Evolutionary conservation across 768 basidiomycete species (phyloP).

Genomic region (Mycena indigotica): DNA sequence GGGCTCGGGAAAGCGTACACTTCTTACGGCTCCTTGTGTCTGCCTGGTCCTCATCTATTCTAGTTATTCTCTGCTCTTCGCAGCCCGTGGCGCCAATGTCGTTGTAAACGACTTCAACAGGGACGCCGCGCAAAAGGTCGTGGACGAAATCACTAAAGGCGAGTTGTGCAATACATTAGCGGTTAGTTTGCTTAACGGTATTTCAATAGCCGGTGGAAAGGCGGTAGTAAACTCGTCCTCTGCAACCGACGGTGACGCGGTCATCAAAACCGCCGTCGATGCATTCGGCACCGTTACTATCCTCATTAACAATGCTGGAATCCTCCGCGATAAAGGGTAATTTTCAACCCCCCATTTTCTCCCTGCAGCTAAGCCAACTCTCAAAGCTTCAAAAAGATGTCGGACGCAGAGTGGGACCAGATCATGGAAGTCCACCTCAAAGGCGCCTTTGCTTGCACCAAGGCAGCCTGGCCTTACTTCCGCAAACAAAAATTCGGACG

Average conservation of each 20-base stretch:
- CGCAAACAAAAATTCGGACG: conserved; percentile 94
- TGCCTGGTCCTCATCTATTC: not conserved
- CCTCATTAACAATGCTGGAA: conserved; percentile 96
- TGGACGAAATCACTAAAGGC: conserved; percentile 86
- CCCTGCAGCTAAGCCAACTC: conserved; percentile 4
- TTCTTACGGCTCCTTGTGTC: too few relatives aligned
- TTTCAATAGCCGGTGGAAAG: conserved; percentile 74
- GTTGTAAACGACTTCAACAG: conserved; percentile 94
- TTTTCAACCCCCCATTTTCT: not conserved
- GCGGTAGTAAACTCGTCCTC: conserved; percentile 87
- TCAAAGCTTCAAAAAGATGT: conserved; percentile 92
- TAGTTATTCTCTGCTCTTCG: conserved; percentile 90
- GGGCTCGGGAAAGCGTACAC: conserved; percentile 90
- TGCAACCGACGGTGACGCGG: conserved; percentile 81
- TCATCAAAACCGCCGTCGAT: conserved; percentile 84
- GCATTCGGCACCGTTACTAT: conserved; percentile 83
- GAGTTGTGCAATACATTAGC: conserved; percentile 27
- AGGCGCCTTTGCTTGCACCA: conserved; percentile 89
- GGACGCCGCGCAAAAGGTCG: conserved; percentile 88
- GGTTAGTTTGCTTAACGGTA: not conserved
- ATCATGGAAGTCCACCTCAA: conserved; percentile 90
- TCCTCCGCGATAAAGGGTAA: conserved; percentile 79
- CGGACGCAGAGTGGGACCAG: conserved; percentile 91
- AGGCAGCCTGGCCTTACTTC: conserved; percentile 96
- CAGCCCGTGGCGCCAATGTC: conserved; percentile 89